Conservation (phyloP, 2,329 filamentous ascomycete genomes). For the Alternaria consortialis region DNA sequence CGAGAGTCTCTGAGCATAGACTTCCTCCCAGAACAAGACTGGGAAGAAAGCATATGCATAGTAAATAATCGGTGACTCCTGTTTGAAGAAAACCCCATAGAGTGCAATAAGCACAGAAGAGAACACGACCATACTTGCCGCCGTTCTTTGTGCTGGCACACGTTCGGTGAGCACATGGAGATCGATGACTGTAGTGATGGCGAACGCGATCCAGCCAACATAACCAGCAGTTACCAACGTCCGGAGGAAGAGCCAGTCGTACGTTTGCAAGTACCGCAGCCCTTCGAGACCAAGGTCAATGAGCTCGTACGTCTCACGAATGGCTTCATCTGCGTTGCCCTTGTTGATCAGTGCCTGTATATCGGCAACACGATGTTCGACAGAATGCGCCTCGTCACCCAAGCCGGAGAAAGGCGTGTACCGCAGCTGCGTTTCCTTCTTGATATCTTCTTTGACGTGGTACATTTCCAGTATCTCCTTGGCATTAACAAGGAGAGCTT, state of each 20-base stretch:
- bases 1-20: slow-evolving; percentile 78
- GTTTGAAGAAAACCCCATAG: slow-evolving; percentile 81
- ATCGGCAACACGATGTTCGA: slow-evolving; percentile 71
- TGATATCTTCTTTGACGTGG: slow-evolving; percentile 87
- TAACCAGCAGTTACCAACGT: slow-evolving; percentile 90
- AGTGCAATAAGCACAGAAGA: slow-evolving; percentile 77
- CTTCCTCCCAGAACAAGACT: slow-evolving; percentile 95
- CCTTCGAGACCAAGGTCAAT: slow-evolving; percentile 82
- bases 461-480: slow-evolving; percentile 95
- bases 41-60: slow-evolving; percentile 94
- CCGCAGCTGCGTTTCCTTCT: slow-evolving; percentile 76
- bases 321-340: slow-evolving; percentile 77
- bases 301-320: slow-evolving; percentile 77
- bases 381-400: slow-evolving; percentile 67
- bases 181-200: slow-evolving; percentile 86
- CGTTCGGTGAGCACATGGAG: slow-evolving; percentile 82
- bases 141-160: slow-evolving; percentile 69
- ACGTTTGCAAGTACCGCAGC: slow-evolving; percentile 92
- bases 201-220: slow-evolving; percentile 93
- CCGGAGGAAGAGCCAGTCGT: slow-evolving; percentile 96
- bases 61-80: slow-evolving; percentile 82
- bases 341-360: slow-evolving; percentile 74
- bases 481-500: slow-evolving; percentile 84
- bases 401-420: slow-evolving; percentile 81
- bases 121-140: slow-evolving; percentile 70